phyloP scores from a whole-genome alignment of 1,284 basidiomycete species.

The Heliocybe sulcata region DNA sequence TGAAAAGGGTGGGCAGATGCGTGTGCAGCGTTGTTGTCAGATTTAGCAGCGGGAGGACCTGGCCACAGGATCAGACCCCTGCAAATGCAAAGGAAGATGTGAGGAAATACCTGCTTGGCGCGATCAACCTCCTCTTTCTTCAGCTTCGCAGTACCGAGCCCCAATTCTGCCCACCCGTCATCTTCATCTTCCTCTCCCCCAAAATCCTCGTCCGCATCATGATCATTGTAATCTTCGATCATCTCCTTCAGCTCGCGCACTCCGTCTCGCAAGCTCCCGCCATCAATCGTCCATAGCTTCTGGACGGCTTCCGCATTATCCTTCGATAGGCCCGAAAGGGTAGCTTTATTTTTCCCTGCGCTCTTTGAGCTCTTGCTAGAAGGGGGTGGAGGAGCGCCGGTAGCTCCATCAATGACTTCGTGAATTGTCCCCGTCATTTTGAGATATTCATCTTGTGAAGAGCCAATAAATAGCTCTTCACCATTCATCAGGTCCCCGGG shows the following conservation, averaged over 20 bases:
- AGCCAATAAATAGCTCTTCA: neutral
- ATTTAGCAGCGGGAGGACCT: constrained; percentile 55
- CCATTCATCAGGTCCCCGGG: constrained; percentile 10
- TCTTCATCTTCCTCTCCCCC: constrained; percentile 29
- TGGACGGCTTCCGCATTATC: constrained; percentile 55
- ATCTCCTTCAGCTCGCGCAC: constrained; percentile 51
- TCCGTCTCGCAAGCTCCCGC: constrained; percentile 54
- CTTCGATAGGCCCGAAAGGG: constrained; percentile 36
- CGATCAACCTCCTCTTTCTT: constrained; percentile 35
- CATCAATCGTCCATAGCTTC: constrained; percentile 47
- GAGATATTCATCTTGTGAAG: constrained; percentile 40
- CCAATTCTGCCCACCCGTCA: constrained; percentile 66
- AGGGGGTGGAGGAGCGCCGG: constrained; percentile 13
- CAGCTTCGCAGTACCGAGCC: constrained; percentile 35
- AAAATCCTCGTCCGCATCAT: constrained; percentile 18
- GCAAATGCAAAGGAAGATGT: neutral
- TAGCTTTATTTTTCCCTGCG: neutral
- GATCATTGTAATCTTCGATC: constrained; percentile 29
- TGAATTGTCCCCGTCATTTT: constrained; percentile 58
- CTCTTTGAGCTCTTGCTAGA: neutral
- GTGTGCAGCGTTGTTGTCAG: constrained; percentile 57
- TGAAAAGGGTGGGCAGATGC: constrained; percentile 43
- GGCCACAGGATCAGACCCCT: neutral
- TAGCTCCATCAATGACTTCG: constrained; percentile 50
- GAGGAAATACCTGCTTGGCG: constrained; percentile 37